Conservation (phyloP, 768 basidiomycete genomes). For the Phaeolepiota aurea region DNA sequence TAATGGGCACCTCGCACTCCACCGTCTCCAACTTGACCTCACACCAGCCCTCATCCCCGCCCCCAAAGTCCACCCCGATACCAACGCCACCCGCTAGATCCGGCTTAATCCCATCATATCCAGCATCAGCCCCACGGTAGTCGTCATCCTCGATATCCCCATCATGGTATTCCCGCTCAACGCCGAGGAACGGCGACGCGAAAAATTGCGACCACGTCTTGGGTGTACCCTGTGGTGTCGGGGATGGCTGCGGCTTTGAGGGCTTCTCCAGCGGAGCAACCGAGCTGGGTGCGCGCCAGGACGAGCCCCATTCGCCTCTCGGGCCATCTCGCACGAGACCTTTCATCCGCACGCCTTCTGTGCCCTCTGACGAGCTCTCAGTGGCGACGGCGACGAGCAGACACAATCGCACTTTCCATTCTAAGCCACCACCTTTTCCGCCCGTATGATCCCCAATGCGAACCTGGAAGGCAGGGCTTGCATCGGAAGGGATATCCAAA, state of each 20-base stretch:
- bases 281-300: conserved; percentile 50
- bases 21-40: conserved; percentile 77
- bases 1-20: conserved; percentile 89
- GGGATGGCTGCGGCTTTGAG: conserved; percentile 10
- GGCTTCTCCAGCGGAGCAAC: conserved; percentile 56
- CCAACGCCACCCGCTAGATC: conserved; percentile 42
- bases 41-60: conserved; percentile 54
- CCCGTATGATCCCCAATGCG: conserved; percentile 30
- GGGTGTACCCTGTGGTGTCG: conserved; percentile 11
- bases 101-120: conserved; percentile 42
- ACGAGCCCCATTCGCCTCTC: conserved; percentile 63
- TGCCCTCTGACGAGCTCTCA: conserved; percentile 32
- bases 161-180: conserved; percentile 50
- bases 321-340: conserved; percentile 49
- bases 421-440: conserved; percentile 57
- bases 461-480: conserved; percentile 78
- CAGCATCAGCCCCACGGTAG: conserved; percentile 27
- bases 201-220: conserved; percentile 33
- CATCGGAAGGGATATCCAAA: conserved; percentile 89
- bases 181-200: conserved; percentile 23
- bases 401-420: conserved; percentile 85
- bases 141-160: conserved; percentile 36
- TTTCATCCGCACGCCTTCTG: conserved; percentile 45
- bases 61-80: conserved; percentile 41
- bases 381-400: conserved; percentile 73